Percentiles rank a stretch among this genome's conserved stretches.
Conservation (phyloP, 139 green algal genomes). For the Tetradesmus obliquus region DNA sequence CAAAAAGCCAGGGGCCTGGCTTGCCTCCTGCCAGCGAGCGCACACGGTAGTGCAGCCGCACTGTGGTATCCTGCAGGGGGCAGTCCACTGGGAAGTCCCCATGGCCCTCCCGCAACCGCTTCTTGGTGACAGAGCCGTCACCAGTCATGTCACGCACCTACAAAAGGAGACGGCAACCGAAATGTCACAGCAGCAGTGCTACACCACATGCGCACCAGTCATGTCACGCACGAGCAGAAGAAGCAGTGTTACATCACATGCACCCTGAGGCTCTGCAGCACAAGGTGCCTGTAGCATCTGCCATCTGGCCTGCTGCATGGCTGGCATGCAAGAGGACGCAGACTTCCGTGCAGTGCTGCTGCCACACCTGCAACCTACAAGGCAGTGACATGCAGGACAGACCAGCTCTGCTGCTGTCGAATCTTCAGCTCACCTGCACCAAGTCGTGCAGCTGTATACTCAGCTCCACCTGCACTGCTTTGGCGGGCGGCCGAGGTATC, state of each 20-base stretch:
- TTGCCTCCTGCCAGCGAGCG: neutral
- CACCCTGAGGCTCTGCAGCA: neutral
- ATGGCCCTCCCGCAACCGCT: conserved; percentile 65
- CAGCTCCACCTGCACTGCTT: conserved; percentile 64
- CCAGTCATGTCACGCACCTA: conserved; percentile 86
- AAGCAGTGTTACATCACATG: neutral
- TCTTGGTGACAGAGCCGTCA: conserved; percentile 81
- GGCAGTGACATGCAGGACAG: neutral
- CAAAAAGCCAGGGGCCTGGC: conserved; percentile 40
- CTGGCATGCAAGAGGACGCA: too few species aligned
- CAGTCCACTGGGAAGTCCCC: conserved; percentile 90
- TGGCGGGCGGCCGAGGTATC: conserved; percentile 48
- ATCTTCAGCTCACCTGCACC: conserved; percentile 60
- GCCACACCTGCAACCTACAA: neutral
- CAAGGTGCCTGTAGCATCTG: too few species aligned
- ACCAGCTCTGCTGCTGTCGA: too few species aligned
- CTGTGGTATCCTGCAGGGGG: conserved; percentile 82
- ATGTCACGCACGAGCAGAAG: neutral
- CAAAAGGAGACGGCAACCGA: too few species aligned
- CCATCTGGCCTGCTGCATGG: too few species aligned
- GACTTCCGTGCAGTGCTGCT: too few species aligned
- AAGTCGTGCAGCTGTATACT: conserved; percentile 66
- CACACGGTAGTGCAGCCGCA: conserved; percentile 69
- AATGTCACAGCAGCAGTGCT: neutral
- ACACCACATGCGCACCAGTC: too few species aligned